These are phyloP conservation scores for Diplodia intermedia DNA, from an alignment of 2,329 filamentous ascomycete species.

Conservation along the genomic window DNA sequence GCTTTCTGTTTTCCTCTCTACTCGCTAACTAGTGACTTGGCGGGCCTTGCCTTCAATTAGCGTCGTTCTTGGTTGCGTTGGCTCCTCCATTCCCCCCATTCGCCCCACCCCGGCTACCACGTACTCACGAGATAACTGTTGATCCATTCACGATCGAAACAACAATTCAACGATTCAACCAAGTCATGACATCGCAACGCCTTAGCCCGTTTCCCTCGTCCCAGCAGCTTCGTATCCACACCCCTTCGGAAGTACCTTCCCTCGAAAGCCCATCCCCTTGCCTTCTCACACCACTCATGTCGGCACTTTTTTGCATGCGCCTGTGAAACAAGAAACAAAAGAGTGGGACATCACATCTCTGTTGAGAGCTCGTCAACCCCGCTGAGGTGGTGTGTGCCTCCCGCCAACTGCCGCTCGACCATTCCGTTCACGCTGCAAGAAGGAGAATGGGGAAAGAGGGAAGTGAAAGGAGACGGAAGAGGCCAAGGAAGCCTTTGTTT, in stretches of 20 bases:
- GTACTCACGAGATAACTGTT: background rate
- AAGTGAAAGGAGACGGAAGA: too few species aligned
- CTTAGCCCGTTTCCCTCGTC: background rate
- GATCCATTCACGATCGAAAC: background rate
- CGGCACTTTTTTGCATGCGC: background rate
- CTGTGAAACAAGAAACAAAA: background rate
- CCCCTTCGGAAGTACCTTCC: background rate
- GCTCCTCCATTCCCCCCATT: background rate
- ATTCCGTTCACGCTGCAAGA: background rate
- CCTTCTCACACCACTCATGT: background rate
- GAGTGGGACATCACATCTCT: background rate
- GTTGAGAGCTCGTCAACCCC: background rate
- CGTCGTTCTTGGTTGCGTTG: background rate
- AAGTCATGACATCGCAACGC: background rate
- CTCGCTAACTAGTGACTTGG: background rate
- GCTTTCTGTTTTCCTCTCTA: background rate
- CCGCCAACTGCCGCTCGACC: background rate
- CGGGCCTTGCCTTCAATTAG: background rate
- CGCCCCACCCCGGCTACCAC: background rate
- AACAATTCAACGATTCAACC: background rate
- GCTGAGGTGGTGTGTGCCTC: background rate
- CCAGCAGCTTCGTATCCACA: background rate
- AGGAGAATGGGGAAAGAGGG: background rate
- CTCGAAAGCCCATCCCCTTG: background rate
- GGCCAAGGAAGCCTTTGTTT: too few species aligned